phyloP scores from a whole-genome alignment of 164 flowering plant species.

The Cinnamomum micranthum region DNA sequence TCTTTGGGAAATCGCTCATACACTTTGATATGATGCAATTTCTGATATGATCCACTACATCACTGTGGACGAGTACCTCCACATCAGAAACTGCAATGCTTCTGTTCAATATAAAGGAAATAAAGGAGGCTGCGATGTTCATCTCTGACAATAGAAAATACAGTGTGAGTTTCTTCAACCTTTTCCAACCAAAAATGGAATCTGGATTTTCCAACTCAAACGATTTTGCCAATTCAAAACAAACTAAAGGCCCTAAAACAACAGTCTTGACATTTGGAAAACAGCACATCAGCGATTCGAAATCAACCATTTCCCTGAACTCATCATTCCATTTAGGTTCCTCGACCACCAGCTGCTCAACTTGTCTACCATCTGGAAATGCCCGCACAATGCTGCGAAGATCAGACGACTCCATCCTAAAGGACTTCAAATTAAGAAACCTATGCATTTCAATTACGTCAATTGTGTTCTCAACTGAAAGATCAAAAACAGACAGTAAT shows the following conservation, averaged over 20 bases:
- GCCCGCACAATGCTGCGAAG: conserved; percentile 17
- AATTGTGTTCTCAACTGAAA: conserved; percentile 29
- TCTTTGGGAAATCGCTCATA: conserved; percentile 19
- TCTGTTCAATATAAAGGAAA: conserved; percentile 26
- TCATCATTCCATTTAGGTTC: conserved; percentile 14
- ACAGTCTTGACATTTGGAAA: conserved; percentile 34
- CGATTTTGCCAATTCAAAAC: conserved; percentile 29
- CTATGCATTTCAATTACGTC: conserved; percentile 13
- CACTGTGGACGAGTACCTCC: conserved; percentile 25
- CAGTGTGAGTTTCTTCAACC: conserved; percentile 23
- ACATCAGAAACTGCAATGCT: conserved; percentile 30
- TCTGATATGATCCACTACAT: conserved; percentile 15
- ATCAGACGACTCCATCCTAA: conserved; percentile 29
- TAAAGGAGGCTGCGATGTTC: conserved; percentile 22
- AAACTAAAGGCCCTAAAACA: conserved; percentile 29
- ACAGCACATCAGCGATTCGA: conserved; percentile 18
- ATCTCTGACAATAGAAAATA: conserved; percentile 24
- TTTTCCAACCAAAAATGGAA: not conserved
- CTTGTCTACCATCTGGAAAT: conserved; percentile 19
- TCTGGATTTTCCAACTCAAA: conserved; percentile 17
- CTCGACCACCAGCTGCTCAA: conserved; percentile 30
- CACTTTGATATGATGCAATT: conserved; percentile 29
- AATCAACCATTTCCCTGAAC: conserved; percentile 9
- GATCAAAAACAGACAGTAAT: conserved; percentile 28
- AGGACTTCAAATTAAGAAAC: conserved; percentile 25